A percentile compares a stretch with the other conserved stretches of the same genome.
Evolutionary conservation across 73 alveolate species (phyloP).

Genomic region (Stentor coeruleus): DNA sequence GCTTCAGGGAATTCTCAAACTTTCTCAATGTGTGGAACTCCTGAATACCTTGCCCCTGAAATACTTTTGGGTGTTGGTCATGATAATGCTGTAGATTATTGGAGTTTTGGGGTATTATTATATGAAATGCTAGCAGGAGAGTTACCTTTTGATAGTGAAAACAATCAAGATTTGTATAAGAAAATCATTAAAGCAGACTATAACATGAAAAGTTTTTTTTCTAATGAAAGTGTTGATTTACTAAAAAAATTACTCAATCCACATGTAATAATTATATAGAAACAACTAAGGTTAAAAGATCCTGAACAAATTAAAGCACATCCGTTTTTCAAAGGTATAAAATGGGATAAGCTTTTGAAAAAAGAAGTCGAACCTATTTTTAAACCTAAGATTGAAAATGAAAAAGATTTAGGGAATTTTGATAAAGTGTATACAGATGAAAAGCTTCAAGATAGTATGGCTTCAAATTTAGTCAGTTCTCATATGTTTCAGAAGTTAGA

Average conservation of each 20-base stretch:
- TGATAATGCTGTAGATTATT: constrained; percentile 63
- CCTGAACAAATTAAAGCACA: constrained; percentile 60
- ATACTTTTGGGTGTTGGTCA: constrained; percentile 51
- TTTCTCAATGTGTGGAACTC: constrained; percentile 85
- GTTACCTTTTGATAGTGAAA: constrained; percentile 58
- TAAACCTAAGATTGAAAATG: no score
- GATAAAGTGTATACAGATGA: no score
- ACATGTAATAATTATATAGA: constrained; percentile 54
- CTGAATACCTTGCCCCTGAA: constrained; percentile 72
- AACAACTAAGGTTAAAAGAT: constrained; percentile 73
- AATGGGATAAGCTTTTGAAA: no score
- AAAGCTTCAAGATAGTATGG: no score
- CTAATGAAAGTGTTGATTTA: constrained; percentile 55
- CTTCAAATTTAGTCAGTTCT: no score
- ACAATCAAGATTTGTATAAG: constrained; percentile 39
- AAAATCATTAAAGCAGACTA: constrained; percentile 39
- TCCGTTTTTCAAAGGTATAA: constrained; percentile 74
- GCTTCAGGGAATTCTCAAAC: no score
- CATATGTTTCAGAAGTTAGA: no score
- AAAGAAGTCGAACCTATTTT: no score
- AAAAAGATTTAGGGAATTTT: no score
- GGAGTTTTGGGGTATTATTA: constrained; percentile 60
- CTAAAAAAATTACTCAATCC: constrained; percentile 67
- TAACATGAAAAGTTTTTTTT: constrained; percentile 35
- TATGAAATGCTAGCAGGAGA: constrained; percentile 64